A percentile compares a stretch with the other conserved stretches of the same genome.
phyloP scores from a whole-genome alignment of 2,329 filamentous ascomycete genomes.

The Didymella glomerata region DNA sequence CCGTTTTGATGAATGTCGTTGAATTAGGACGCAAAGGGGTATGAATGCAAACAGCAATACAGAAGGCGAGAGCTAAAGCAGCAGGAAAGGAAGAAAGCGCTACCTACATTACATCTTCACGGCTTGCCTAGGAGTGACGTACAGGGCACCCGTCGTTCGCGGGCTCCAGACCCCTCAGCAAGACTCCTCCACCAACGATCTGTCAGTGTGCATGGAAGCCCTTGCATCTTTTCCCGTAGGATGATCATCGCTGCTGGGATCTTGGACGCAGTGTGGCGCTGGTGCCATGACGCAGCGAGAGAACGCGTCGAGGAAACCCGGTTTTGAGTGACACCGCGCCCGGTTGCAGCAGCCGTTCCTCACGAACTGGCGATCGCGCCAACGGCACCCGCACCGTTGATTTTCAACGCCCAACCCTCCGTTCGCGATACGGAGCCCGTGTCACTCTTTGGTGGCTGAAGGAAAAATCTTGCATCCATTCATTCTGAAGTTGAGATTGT shows the following conservation, averaged over 20 bases:
- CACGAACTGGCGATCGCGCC: constrained; percentile 11
- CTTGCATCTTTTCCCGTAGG: constrained; percentile 30
- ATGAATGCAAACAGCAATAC: not conserved
- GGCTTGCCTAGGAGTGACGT: constrained; percentile 15
- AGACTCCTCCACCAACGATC: constrained; percentile 22
- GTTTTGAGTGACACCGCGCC: constrained; percentile 30
- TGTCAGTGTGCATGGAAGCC: constrained; percentile 31
- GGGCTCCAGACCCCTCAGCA: constrained; percentile 12
- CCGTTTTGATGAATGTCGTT: constrained; percentile 34
- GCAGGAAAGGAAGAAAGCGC: constrained; percentile 16
- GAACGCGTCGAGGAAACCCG: constrained; percentile 27
- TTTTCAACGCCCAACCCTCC: constrained; percentile 3
- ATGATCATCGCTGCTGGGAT: constrained; percentile 23
- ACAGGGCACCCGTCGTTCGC: constrained; percentile 19
- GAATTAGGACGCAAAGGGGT: not conserved
- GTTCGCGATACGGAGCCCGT: not conserved
- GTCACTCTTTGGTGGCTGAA: too few relatives aligned
- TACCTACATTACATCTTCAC: constrained; percentile 13
- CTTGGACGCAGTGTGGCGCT: constrained; percentile 19
- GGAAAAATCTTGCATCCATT: not conserved
- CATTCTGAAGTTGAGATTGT: too few relatives aligned
- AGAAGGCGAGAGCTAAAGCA: not conserved
- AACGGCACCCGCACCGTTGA: constrained; percentile 14
- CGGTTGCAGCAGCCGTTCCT: constrained; percentile 27
- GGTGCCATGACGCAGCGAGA: constrained; percentile 32